Evolutionary conservation across 768 basidiomycete genomes (phyloP).

Genomic region (Kwoniella shandongensis): DNA sequence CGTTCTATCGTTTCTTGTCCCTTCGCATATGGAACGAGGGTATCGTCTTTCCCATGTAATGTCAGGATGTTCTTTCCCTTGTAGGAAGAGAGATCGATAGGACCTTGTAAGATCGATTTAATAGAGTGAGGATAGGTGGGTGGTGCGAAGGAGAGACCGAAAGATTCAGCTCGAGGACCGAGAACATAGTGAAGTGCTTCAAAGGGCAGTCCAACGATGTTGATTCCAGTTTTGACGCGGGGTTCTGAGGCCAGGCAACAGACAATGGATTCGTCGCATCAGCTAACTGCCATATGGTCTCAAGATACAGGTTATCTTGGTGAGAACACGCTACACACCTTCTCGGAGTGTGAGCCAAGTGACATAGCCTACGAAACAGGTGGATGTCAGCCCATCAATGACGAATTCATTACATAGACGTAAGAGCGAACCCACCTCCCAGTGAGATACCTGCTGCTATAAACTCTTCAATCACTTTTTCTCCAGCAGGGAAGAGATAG

Average conservation of each 20-base stretch:
- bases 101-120: conserved; percentile 57
- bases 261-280: conserved; percentile 1
- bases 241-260: conserved; percentile 52
- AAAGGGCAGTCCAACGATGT: conserved; percentile 69
- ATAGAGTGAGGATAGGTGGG: conserved; percentile 63
- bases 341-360: conserved; percentile 69
- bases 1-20: conserved; percentile 62
- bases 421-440: conserved; percentile 59
- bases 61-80: conserved; percentile 71
- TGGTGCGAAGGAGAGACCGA: conserved; percentile 57
- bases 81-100: conserved; percentile 58
- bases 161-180: conserved; percentile 55
- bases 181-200: conserved; percentile 49
- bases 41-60: conserved; percentile 67
- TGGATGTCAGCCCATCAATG: background rate
- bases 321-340: conserved; percentile 54
- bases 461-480: conserved; percentile 67
- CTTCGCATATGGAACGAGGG: conserved; percentile 66
- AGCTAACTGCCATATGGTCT: background rate
- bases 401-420: background rate
- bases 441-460: conserved; percentile 73
- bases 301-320: no score
- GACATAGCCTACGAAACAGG: conserved; percentile 61
- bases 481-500: conserved; percentile 69
- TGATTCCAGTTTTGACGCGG: conserved; percentile 57